Percentiles rank a stretch among this genome's conserved stretches.
These are phyloP conservation scores for Pulveroboletus sp. DNA, from an alignment of 768 basidiomycete species.

Conservation along the genomic window DNA sequence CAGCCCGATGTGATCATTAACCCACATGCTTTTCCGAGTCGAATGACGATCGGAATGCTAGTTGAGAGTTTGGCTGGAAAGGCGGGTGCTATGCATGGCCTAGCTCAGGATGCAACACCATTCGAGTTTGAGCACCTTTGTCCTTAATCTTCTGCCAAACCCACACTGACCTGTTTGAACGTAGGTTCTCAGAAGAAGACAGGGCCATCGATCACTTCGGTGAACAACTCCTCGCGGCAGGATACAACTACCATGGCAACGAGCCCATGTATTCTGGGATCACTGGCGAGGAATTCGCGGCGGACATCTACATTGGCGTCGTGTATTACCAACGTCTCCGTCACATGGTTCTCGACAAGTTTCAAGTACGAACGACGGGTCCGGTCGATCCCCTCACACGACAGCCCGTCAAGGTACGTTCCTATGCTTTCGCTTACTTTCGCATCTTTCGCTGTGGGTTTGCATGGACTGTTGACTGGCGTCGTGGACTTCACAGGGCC, in stretches of 20 bases:
- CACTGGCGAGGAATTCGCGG: slow-evolving; percentile 96
- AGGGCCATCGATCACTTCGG: slow-evolving; percentile 98
- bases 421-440: neutral
- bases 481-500: slow-evolving; percentile 55
- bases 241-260: slow-evolving; percentile 98
- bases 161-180: slow-evolving; percentile 7
- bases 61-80: slow-evolving; percentile 99
- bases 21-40: slow-evolving; percentile 97
- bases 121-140: slow-evolving; percentile 67
- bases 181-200: slow-evolving; percentile 90
- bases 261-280: slow-evolving; percentile 99
- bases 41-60: slow-evolving; percentile 99
- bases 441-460: neutral
- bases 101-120: slow-evolving; percentile 97
- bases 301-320: slow-evolving; percentile 97
- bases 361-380: slow-evolving; percentile 97
- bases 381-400: slow-evolving; percentile 94
- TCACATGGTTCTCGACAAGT: slow-evolving; percentile 99
- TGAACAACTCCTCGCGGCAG: slow-evolving; percentile 85
- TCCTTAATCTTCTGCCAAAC: neutral
- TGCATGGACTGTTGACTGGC: slow-evolving; percentile 4
- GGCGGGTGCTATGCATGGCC: slow-evolving; percentile 95
- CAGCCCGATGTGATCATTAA: slow-evolving; percentile 99
- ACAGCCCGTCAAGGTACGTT: slow-evolving; percentile 89
- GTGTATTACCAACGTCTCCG: slow-evolving; percentile 98